These are phyloP conservation scores for Adansonia gregorii DNA, from an alignment of 441 rosid genomes.

Conservation along the genomic window DNA sequence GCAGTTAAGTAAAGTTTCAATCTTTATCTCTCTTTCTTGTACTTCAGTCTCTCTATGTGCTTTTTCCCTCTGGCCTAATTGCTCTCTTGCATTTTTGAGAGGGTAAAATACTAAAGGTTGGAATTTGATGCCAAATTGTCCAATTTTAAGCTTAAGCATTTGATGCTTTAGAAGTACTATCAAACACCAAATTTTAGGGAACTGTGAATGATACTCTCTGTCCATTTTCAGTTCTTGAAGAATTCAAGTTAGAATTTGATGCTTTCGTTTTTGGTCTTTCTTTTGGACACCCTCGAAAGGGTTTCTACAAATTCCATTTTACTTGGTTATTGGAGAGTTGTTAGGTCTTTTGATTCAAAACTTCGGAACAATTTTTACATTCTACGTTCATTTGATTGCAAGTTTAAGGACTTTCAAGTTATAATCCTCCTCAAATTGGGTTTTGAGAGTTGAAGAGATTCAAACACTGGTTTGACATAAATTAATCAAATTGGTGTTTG, in stretches of 20 bases:
- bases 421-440: conserved; percentile 21
- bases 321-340: conserved; percentile 29
- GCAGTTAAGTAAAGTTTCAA: conserved; percentile 42
- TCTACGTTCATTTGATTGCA: conserved; percentile 27
- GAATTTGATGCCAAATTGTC: conserved; percentile 65
- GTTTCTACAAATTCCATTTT: conserved; percentile 37
- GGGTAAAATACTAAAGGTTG: conserved; percentile 46
- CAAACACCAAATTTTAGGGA: conserved; percentile 41
- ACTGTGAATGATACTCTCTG: conserved; percentile 44
- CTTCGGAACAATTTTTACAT: conserved; percentile 32
- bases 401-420: conserved; percentile 24
- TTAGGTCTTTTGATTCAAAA: conserved; percentile 40
- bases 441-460: conserved; percentile 31
- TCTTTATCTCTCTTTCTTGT: conserved; percentile 33
- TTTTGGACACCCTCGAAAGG: conserved; percentile 49
- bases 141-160: conserved; percentile 60
- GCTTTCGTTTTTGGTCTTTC: conserved; percentile 50
- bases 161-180: conserved; percentile 50
- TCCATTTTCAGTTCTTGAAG: conserved; percentile 46
- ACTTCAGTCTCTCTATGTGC: too few species aligned
- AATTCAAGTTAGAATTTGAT: conserved; percentile 55
- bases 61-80: conserved; percentile 42
- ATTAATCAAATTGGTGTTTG: conserved; percentile 33
- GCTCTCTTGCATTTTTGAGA: conserved; percentile 27
- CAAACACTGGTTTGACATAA: conserved; percentile 2